Percentiles rank a stretch among this genome's conserved stretches.
Conservation (phyloP, 2,329 filamentous ascomycete genomes). For the Simplicillium sp. region DNA sequence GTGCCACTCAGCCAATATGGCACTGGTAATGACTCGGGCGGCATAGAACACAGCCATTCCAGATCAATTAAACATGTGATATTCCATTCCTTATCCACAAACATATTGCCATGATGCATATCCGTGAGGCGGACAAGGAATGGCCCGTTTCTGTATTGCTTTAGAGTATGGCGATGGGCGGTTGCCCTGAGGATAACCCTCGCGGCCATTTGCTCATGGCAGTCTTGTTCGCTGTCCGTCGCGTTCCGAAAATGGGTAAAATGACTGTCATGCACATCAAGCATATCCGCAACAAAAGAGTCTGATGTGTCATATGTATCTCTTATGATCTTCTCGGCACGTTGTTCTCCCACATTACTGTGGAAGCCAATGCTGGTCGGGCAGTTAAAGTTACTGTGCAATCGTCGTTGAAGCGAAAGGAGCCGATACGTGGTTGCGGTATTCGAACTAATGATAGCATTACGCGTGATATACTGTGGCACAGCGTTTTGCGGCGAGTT, state of each 20-base stretch:
- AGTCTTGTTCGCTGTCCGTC: constrained; percentile 14
- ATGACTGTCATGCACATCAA: constrained; percentile 14
- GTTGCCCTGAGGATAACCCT: constrained; percentile 12
- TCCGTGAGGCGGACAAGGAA: constrained; percentile 20
- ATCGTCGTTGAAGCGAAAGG: constrained; percentile 18
- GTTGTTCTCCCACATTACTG: constrained; percentile 22
- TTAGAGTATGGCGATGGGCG: constrained; percentile 14
- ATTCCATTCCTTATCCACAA: constrained; percentile 25
- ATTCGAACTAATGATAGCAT: constrained; percentile 18
- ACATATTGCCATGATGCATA: constrained; percentile 22
- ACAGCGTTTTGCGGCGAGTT: constrained; percentile 13
- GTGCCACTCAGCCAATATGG: constrained; percentile 14
- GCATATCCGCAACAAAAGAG: constrained; percentile 14
- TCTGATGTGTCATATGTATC: constrained; percentile 20
- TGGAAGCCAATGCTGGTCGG: constrained; percentile 17
- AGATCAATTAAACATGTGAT: constrained; percentile 22
- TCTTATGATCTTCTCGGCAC: constrained; percentile 18
- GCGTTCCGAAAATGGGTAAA: constrained; percentile 16
- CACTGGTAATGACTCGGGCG: constrained; percentile 9
- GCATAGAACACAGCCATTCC: constrained; percentile 22
- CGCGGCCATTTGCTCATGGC: constrained; percentile 17
- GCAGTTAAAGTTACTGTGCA: constrained; percentile 20
- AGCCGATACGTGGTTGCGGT: constrained; percentile 18
- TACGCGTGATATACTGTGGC: constrained; percentile 15
- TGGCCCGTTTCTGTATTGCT: constrained; percentile 14